These are phyloP conservation scores for Torulaspora pretoriensis DNA, from an alignment of 1,139 yeast genomes.

Conservation along the genomic window DNA sequence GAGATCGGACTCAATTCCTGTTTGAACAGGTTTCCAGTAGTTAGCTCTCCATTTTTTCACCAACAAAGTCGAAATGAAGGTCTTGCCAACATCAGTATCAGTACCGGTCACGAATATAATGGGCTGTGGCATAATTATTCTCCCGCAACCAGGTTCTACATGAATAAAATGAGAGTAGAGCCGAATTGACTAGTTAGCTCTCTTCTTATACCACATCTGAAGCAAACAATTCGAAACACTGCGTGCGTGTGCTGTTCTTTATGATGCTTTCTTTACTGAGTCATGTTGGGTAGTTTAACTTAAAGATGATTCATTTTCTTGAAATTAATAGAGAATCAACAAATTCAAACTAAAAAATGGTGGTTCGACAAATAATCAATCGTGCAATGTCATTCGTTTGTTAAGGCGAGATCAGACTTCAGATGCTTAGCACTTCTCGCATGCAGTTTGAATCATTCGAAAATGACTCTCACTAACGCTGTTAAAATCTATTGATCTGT, in stretches of 20 bases:
- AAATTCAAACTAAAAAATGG: neutral
- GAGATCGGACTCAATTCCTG: slow-evolving; percentile 33
- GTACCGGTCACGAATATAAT: slow-evolving; percentile 36
- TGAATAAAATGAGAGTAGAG: neutral
- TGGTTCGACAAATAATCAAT: neutral
- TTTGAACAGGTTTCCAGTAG: slow-evolving; percentile 39
- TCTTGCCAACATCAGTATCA: slow-evolving; percentile 39
- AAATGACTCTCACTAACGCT: neutral
- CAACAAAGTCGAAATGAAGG: slow-evolving; percentile 34
- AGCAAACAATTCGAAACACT: neutral
- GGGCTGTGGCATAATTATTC: slow-evolving; percentile 6
- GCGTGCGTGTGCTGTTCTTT: too few relatives aligned
- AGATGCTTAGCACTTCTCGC: neutral
- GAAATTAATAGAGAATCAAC: neutral
- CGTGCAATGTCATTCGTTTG: neutral
- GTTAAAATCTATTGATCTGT: too few relatives aligned
- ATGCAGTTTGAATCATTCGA: neutral
- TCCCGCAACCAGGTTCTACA: too few relatives aligned
- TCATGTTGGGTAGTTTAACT: slow-evolving; percentile 4
- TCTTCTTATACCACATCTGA: neutral
- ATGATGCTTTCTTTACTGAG: neutral
- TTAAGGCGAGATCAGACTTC: too few relatives aligned
- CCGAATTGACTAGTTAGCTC: neutral
- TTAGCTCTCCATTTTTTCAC: slow-evolving; percentile 32
- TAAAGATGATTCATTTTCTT: neutral